Evolutionary conservation across 495 filamentous ascomycete species (phyloP).

Genomic region (Trichodelitschia bisporula): DNA sequence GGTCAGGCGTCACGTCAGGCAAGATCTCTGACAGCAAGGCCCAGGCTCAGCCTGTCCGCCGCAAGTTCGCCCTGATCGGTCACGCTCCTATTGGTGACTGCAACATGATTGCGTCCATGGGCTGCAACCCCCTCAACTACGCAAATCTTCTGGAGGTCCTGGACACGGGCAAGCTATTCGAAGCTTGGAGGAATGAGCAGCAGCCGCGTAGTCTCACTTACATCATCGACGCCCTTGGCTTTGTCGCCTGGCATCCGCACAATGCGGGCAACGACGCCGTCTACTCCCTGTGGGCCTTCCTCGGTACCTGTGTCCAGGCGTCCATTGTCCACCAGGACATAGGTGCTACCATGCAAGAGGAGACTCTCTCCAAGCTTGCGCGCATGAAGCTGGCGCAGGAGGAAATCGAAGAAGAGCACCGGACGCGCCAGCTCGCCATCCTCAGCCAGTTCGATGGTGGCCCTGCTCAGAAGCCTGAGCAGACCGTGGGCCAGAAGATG

Average conservation of each 20-base stretch:
- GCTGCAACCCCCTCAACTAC: conserved; percentile 29
- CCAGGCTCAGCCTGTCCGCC: conserved; percentile 10
- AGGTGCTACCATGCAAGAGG: no score
- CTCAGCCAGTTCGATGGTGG: no score
- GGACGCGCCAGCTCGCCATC: no score
- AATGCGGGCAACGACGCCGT: conserved; percentile 91
- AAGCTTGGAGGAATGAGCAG: conserved; percentile 22
- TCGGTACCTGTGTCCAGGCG: conserved; percentile 33
- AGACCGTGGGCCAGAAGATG: no score
- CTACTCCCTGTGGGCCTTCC: conserved; percentile 54
- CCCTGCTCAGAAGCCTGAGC: no score
- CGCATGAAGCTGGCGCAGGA: no score
- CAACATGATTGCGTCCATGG: conserved; percentile 31
- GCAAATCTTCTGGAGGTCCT: conserved; percentile 31
- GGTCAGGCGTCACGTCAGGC: conserved; percentile 1
- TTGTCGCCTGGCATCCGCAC: conserved; percentile 42
- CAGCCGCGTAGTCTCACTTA: conserved; percentile 27
- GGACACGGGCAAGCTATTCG: conserved; percentile 49
- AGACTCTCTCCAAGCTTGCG: no score
- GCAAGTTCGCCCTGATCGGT: conserved; percentile 54
- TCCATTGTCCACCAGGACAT: no score
- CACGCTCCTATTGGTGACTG: conserved; percentile 47
- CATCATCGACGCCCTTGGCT: conserved; percentile 37
- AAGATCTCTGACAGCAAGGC: conserved; percentile 1
- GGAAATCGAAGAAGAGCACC: no score